A percentile compares a stretch with the other conserved stretches of the same genome.
phyloP scores from a whole-genome alignment of 768 basidiomycete species.

The Myochromella boudieri region DNA sequence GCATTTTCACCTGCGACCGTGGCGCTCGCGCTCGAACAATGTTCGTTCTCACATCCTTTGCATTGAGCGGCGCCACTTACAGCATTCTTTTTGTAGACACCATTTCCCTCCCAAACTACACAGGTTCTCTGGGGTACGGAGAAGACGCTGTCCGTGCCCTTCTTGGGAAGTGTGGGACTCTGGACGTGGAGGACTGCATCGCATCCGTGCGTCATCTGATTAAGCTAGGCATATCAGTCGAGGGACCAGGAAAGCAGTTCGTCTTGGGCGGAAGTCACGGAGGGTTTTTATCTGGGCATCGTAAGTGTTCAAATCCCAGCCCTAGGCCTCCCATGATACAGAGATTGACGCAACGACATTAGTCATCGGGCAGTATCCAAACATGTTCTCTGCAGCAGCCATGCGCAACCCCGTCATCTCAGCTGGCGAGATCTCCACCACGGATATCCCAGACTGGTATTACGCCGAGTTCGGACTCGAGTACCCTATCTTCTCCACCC shows the following conservation, averaged over 20 bases:
- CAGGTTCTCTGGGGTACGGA: constrained; percentile 66
- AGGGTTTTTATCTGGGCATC: constrained; percentile 60
- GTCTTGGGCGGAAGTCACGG: constrained; percentile 71
- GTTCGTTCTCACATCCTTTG: constrained; percentile 36
- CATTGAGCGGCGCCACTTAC: neutral
- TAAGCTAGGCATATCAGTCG: constrained; percentile 44
- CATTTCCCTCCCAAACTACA: constrained; percentile 63
- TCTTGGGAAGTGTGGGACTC: constrained; percentile 56
- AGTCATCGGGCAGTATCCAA: constrained; percentile 68
- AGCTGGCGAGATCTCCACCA: constrained; percentile 49
- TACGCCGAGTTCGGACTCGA: constrained; percentile 45
- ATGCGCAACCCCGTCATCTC: constrained; percentile 73
- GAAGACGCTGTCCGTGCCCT: constrained; percentile 56
- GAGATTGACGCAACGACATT: neutral
- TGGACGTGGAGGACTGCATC: constrained; percentile 68
- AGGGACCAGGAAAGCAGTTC: constrained; percentile 51
- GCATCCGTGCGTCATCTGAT: constrained; percentile 52
- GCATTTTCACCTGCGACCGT: constrained; percentile 43
- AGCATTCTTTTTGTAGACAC: constrained; percentile 44
- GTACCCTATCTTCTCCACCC: constrained; percentile 37
- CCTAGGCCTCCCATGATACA: too few relatives aligned
- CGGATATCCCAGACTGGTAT: constrained; percentile 75
- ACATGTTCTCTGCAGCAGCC: constrained; percentile 59
- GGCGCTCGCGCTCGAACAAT: constrained; percentile 58
- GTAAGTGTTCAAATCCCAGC: too few relatives aligned